Conservation (phyloP, 2,329 filamentous ascomycete species). For the Cryphonectria nitschkei region DNA sequence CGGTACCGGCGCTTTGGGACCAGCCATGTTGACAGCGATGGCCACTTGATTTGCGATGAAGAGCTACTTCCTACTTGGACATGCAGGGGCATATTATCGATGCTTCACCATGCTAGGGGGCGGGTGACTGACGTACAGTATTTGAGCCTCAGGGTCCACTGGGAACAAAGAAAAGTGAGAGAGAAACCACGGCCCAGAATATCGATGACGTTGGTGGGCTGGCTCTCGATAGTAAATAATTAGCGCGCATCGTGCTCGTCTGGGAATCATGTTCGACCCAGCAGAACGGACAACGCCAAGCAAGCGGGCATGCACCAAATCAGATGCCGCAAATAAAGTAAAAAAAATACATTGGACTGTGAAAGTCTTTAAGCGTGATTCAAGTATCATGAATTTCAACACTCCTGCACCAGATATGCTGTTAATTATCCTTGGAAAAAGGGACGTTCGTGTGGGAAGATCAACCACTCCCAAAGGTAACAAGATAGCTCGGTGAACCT, state of each 20-base stretch:
- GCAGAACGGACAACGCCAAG: not conserved
- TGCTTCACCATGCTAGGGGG: not conserved
- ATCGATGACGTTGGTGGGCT: conserved; percentile 1
- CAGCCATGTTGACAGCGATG: not conserved
- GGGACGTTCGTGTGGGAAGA: no score
- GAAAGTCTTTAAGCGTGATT: no score
- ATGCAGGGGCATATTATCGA: not conserved
- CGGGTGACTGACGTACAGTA: not conserved
- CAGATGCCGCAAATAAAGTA: not conserved
- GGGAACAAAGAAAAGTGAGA: not conserved
- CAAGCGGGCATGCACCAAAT: no score
- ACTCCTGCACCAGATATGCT: no score
- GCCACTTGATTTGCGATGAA: not conserved
- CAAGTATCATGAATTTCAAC: no score
- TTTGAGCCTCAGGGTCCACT: not conserved
- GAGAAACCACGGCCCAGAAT: not conserved
- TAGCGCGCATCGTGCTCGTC: not conserved
- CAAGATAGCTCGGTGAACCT: no score
- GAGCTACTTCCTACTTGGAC: not conserved
- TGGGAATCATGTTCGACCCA: not conserved
- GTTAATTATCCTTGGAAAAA: no score
- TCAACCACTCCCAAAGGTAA: no score
- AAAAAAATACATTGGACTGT: not conserved
- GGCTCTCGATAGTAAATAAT: not conserved
- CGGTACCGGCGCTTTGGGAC: not conserved